phyloP scores from a whole-genome alignment of 2,329 filamentous ascomycete genomes.

The Fusarium mundagurra region DNA sequence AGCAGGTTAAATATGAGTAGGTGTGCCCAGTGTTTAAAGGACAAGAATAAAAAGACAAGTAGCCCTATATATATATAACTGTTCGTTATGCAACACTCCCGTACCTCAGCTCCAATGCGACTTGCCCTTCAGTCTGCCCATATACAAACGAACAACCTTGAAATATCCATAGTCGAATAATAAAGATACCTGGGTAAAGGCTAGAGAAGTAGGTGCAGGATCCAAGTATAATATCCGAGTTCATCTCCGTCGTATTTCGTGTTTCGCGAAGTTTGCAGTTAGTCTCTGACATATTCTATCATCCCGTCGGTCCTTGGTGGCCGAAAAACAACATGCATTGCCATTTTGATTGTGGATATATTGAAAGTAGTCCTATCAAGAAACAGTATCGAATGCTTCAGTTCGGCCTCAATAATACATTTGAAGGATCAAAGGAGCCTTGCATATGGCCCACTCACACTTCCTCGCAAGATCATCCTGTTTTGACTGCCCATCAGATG shows the following conservation, averaged over 20 bases:
- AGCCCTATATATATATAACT: neutral
- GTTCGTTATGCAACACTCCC: slow-evolving; percentile 1
- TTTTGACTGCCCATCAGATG: neutral
- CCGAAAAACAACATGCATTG: neutral
- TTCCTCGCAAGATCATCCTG: slow-evolving; percentile 18
- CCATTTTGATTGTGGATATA: neutral
- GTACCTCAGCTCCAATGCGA: neutral
- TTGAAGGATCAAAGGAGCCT: slow-evolving; percentile 6
- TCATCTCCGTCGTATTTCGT: slow-evolving; percentile 1
- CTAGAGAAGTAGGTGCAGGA: neutral
- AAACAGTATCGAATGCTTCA: neutral
- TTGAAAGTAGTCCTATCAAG: neutral
- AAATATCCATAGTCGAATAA: neutral
- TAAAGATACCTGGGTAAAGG: neutral
- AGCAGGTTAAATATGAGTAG: neutral
- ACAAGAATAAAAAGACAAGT: neutral
- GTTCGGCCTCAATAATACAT: neutral
- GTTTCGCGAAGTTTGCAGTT: neutral
- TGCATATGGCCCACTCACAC: slow-evolving; percentile 9
- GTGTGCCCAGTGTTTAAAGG: neutral
- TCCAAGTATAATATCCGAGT: neutral
- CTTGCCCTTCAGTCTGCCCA: neutral
- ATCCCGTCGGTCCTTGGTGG: neutral
- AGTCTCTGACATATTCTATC: neutral
- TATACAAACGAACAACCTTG: neutral